Percentiles rank a stretch among this genome's conserved stretches.
phyloP scores from a whole-genome alignment of 2,329 filamentous ascomycete genomes.

The Clonostachys sp. region DNA sequence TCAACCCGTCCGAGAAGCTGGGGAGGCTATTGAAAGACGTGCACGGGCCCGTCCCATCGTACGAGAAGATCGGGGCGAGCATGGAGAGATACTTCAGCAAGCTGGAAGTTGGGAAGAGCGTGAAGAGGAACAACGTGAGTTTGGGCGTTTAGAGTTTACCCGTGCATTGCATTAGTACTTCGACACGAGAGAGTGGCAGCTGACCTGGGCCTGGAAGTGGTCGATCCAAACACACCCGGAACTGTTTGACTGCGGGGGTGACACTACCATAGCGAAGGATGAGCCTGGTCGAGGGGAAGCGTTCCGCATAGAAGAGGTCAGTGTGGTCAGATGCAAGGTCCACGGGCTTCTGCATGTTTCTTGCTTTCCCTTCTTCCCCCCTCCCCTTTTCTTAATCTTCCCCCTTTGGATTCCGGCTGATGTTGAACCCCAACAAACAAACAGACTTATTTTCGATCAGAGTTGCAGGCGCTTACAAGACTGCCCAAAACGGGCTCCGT shows the following conservation, averaged over 20 bases:
- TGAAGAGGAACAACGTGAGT: conserved; percentile 44
- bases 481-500: conserved; percentile 40
- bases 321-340: conserved; percentile 1
- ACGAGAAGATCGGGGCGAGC: conserved; percentile 47
- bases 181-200: background rate
- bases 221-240: conserved; percentile 35
- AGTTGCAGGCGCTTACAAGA: conserved; percentile 46
- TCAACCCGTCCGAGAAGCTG: conserved; percentile 45
- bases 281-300: conserved; percentile 17
- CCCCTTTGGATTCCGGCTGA: background rate
- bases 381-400: background rate
- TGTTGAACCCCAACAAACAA: background rate
- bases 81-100: conserved; percentile 50
- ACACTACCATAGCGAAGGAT: background rate
- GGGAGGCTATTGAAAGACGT: conserved; percentile 42
- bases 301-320: conserved; percentile 30
- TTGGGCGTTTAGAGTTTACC: background rate
- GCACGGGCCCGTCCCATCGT: conserved; percentile 46
- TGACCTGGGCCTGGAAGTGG: conserved; percentile 29
- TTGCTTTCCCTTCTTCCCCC: no score
- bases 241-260: conserved; percentile 21
- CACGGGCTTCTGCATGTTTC: background rate
- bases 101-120: conserved; percentile 40
- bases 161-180: background rate
- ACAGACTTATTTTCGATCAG: conserved; percentile 23